phyloP scores from a whole-genome alignment of 2,329 filamentous ascomycete genomes.

The Thelonectria blattea region DNA sequence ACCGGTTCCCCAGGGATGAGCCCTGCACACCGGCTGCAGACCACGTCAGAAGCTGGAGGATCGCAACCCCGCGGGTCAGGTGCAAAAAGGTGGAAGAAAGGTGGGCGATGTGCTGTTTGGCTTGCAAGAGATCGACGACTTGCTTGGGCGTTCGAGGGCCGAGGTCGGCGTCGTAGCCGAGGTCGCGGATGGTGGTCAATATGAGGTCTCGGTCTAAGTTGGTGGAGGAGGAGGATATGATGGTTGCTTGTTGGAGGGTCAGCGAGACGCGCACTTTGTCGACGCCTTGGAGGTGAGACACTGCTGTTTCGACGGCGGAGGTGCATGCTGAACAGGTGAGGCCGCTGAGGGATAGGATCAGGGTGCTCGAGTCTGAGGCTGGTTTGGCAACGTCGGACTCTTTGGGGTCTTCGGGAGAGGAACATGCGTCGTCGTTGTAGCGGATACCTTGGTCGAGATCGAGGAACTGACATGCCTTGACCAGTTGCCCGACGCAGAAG shows the following conservation, averaged over 20 bases:
- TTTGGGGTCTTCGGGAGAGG: not conserved
- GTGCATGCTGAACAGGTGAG: conserved; percentile 15
- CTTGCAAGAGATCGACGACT: conserved; percentile 5
- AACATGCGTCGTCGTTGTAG: conserved; percentile 16
- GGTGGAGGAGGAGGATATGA: not conserved
- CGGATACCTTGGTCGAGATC: conserved; percentile 15
- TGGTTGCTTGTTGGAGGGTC: conserved; percentile 9
- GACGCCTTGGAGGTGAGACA: not conserved
- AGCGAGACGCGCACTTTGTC: conserved; percentile 2
- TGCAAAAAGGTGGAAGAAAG: conserved; percentile 7
- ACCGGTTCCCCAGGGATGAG: not conserved
- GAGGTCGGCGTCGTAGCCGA: conserved; percentile 5
- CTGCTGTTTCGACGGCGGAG: not conserved
- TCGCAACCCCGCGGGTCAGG: not conserved
- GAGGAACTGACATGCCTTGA: conserved; percentile 18
- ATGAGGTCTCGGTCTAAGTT: not conserved
- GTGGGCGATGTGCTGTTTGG: conserved; percentile 1
- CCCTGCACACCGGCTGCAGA: not conserved
- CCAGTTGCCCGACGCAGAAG: conserved; percentile 16
- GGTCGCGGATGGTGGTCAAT: not conserved
- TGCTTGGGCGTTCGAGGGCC: conserved; percentile 9
- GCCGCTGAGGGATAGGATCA: conserved; percentile 5
- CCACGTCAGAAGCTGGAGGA: not conserved
- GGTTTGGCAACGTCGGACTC: not conserved
- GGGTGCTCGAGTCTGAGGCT: not conserved